Conservation (phyloP, 257 asterid species). For the Ilex asprella region DNA sequence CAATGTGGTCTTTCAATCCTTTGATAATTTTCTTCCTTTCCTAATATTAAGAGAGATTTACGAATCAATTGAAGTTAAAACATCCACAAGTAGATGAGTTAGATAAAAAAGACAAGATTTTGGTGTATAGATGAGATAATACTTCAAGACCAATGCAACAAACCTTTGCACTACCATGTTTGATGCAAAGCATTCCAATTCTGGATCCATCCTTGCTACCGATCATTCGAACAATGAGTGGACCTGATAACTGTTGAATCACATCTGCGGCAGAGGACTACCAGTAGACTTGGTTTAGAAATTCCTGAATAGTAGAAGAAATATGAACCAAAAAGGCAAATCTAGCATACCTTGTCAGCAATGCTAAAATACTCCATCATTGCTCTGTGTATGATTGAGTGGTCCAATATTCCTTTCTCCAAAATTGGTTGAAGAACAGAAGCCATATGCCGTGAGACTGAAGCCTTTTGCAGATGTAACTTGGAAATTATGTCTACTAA, state of each 20-base stretch:
- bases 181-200: slow-evolving; percentile 69
- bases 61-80: slow-evolving; percentile 4
- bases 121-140: neutral
- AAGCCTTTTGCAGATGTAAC: slow-evolving; percentile 59
- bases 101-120: slow-evolving; percentile 2
- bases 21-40: slow-evolving; percentile 90
- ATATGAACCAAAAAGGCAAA: neutral
- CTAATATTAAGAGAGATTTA: slow-evolving; percentile 27
- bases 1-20: slow-evolving; percentile 74
- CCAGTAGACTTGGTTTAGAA: slow-evolving; percentile 39
- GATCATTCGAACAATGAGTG: slow-evolving; percentile 62
- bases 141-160: neutral
- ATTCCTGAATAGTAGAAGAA: no score
- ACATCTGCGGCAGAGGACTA: slow-evolving; percentile 88
- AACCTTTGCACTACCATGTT: slow-evolving; percentile 94
- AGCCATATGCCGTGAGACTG: slow-evolving; percentile 84
- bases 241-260: slow-evolving; percentile 65
- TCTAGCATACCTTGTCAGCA: slow-evolving; percentile 62
- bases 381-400: slow-evolving; percentile 82
- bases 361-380: slow-evolving; percentile 64
- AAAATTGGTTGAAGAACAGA: slow-evolving; percentile 74
- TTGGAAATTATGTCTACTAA: slow-evolving; percentile 71
- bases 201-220: slow-evolving; percentile 91
- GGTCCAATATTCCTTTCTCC: slow-evolving; percentile 90
- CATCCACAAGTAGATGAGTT: slow-evolving; percentile 5